Conservation (phyloP, 2,329 filamentous ascomycete species). For the Thielaviopsis populi region DNA sequence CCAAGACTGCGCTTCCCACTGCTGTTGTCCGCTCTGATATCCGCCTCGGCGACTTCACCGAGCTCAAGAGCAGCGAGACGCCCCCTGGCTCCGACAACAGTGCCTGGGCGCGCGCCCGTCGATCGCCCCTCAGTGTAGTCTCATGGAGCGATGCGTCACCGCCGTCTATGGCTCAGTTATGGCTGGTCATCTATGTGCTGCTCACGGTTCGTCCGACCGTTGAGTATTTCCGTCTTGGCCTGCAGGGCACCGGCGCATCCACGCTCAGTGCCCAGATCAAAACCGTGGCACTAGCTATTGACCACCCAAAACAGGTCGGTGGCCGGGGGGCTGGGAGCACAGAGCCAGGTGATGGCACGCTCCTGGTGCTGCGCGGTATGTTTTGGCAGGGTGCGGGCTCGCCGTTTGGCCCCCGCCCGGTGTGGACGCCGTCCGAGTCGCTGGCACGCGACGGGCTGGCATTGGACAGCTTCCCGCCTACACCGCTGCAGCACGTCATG, state of each 20-base stretch:
- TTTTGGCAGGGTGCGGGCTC: slow-evolving; percentile 60
- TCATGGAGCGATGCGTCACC: slow-evolving; percentile 29
- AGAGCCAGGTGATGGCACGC: slow-evolving; percentile 21
- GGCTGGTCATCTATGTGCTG: slow-evolving; percentile 38
- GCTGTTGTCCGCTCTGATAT: slow-evolving; percentile 25
- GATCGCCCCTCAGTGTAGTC: slow-evolving; percentile 33
- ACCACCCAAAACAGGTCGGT: slow-evolving; percentile 28
- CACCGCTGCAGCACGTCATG: slow-evolving; percentile 33
- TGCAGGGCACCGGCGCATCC: slow-evolving; percentile 28
- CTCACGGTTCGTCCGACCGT: slow-evolving; percentile 35
- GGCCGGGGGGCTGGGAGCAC: slow-evolving; percentile 22
- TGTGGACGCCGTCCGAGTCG: slow-evolving; percentile 38
- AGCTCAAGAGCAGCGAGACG: slow-evolving; percentile 35
- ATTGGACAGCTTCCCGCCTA: slow-evolving; percentile 33
- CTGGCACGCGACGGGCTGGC: slow-evolving; percentile 24
- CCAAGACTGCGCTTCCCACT: slow-evolving; percentile 21
- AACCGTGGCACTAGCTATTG: slow-evolving; percentile 34
- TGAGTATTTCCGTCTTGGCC: slow-evolving; percentile 34
- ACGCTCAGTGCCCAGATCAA: slow-evolving; percentile 28
- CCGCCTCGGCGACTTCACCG: slow-evolving; percentile 31
- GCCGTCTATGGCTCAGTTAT: slow-evolving; percentile 36
- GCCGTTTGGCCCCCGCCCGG: slow-evolving; percentile 47
- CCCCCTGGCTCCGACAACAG: slow-evolving; percentile 39
- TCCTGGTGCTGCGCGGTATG: slow-evolving; percentile 34
- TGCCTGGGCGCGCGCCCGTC: slow-evolving; percentile 40